Percentiles rank a stretch among this genome's conserved stretches.
These are phyloP conservation scores for Chalara sp. DNA, from an alignment of 2,329 filamentous ascomycete species.

Conservation along the genomic window DNA sequence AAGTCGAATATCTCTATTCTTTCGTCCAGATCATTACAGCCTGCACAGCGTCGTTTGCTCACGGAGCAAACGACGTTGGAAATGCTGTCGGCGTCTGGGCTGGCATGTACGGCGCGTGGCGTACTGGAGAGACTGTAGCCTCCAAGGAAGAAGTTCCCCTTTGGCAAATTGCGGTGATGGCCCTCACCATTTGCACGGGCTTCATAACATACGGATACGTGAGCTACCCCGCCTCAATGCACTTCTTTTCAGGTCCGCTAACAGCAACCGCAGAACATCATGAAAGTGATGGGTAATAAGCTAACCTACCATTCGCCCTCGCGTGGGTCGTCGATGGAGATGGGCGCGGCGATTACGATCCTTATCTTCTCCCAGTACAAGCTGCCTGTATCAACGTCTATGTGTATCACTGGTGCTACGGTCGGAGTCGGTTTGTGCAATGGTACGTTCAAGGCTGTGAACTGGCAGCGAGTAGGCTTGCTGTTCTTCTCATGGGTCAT, in stretches of 20 bases:
- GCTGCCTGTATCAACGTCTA: conserved; percentile 69
- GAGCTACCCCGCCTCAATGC: conserved; percentile 67
- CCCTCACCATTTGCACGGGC: conserved; percentile 56
- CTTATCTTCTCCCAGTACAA: conserved; percentile 70
- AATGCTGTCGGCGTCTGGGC: conserved; percentile 66
- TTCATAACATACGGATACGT: conserved; percentile 70
- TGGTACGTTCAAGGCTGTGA: conserved; percentile 63
- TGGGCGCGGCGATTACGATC: conserved; percentile 72
- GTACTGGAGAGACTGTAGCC: conserved; percentile 36
- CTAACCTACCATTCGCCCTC: conserved; percentile 62
- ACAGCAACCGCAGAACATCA: no score
- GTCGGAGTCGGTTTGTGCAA: conserved; percentile 75
- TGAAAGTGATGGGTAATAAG: conserved; percentile 70
- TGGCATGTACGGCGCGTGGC: conserved; percentile 63
- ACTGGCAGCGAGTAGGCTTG: conserved; percentile 66
- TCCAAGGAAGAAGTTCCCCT: conserved; percentile 61
- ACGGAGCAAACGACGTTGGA: conserved; percentile 72
- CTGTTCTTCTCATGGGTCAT: conserved; percentile 61
- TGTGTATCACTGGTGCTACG: conserved; percentile 76
- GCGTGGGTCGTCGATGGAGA: conserved; percentile 65
- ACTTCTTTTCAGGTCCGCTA: conserved; percentile 15
- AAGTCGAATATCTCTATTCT: conserved; percentile 56
- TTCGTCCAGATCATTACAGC: conserved; percentile 48
- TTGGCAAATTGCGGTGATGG: conserved; percentile 73
- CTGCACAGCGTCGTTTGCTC: conserved; percentile 43